phyloP scores from a whole-genome alignment of 345 rosid genomes.

The Pistacia vera region DNA sequence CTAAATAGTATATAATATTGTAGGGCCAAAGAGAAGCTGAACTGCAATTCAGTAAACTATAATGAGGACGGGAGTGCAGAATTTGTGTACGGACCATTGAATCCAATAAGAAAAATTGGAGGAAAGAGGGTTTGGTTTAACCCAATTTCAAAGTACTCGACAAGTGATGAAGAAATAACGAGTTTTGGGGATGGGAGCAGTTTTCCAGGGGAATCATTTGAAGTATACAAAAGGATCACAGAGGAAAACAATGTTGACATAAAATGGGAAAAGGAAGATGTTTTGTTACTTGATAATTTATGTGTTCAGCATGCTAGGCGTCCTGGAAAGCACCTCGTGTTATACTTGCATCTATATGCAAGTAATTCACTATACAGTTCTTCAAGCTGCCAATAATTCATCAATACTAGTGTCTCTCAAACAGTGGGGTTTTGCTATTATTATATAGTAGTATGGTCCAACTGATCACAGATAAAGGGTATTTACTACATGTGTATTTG shows the following conservation, averaged over 20 bases:
- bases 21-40: not conserved
- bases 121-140: constrained; percentile 5
- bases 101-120: not conserved
- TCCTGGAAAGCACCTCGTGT: not conserved
- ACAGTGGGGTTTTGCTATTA: no score
- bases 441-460: no score
- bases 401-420: no score
- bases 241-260: not conserved
- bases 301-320: not conserved
- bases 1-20: not conserved
- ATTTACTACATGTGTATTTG: no score
- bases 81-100: not conserved
- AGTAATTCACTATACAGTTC: not conserved
- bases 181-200: not conserved
- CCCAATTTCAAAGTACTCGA: not conserved
- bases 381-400: not conserved
- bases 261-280: not conserved
- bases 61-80: not conserved
- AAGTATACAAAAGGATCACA: not conserved
- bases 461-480: no score
- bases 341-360: not conserved
- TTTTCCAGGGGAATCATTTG: not conserved
- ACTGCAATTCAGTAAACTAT: not conserved
- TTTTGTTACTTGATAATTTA: not conserved
- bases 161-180: not conserved